These are phyloP conservation scores for Elsinoe arachidis DNA, from an alignment of 2,329 filamentous ascomycete species.

Conservation along the genomic window DNA sequence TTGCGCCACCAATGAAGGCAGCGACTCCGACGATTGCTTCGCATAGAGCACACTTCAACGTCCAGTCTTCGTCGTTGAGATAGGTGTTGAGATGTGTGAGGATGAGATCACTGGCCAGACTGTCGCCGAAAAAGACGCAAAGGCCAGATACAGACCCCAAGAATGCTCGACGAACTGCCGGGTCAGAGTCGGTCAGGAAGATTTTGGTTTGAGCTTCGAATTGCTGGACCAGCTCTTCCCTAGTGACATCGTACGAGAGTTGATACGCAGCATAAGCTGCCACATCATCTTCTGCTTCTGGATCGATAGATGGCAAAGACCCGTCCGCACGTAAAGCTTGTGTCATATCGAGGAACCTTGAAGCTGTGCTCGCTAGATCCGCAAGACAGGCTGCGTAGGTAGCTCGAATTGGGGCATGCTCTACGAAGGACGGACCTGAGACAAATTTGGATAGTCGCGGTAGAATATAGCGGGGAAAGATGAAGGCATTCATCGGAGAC, in stretches of 20 bases:
- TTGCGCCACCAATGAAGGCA: conserved; percentile 78
- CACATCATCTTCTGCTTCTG: conserved; percentile 67
- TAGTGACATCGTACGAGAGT: conserved; percentile 79
- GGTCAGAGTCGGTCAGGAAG: conserved; percentile 76
- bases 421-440: conserved; percentile 36
- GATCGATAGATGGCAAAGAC: conserved; percentile 66
- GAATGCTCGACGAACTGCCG: conserved; percentile 82
- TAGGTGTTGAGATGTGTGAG: conserved; percentile 95
- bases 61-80: conserved; percentile 92
- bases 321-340: conserved; percentile 79
- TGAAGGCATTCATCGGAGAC: conserved; percentile 60
- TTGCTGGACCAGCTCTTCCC: conserved; percentile 68
- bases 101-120: conserved; percentile 91
- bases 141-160: conserved; percentile 83
- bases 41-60: conserved; percentile 92
- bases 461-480: conserved; percentile 60
- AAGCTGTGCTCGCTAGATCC: conserved; percentile 75
- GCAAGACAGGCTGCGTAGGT: conserved; percentile 91
- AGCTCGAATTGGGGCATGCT: conserved; percentile 63
- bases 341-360: conserved; percentile 80
- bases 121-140: conserved; percentile 88
- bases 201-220: conserved; percentile 86
- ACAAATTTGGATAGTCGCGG: conserved; percentile 52
- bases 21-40: conserved; percentile 91
- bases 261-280: conserved; percentile 63